Evolutionary conservation across 192 early-diverging fungal genomes (phyloP).

Genomic region (Piromyces sp.): DNA sequence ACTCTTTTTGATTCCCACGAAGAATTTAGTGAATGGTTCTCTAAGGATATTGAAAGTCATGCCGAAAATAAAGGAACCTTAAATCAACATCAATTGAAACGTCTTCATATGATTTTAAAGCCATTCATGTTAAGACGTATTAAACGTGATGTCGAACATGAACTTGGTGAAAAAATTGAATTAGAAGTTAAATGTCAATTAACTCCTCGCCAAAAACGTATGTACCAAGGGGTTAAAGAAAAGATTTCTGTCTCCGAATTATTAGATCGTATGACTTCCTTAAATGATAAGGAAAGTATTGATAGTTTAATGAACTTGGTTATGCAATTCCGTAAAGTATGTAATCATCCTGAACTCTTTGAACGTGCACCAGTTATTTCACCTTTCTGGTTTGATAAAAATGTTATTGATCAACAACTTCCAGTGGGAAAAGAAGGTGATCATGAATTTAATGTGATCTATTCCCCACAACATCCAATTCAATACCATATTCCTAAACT

Average conservation of each 20-base stretch:
- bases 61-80: constrained; percentile 63
- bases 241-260: constrained; percentile 63
- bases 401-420: neutral
- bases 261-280: constrained; percentile 42
- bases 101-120: constrained; percentile 79
- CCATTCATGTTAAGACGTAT: constrained; percentile 89
- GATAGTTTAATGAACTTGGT: constrained; percentile 82
- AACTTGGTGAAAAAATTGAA: constrained; percentile 84
- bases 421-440: neutral
- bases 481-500: constrained; percentile 46
- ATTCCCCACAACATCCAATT: constrained; percentile 6
- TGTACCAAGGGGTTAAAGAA: constrained; percentile 58
- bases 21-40: constrained; percentile 90
- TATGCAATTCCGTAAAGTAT: constrained; percentile 86
- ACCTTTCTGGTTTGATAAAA: constrained; percentile 22
- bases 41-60: constrained; percentile 76
- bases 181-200: constrained; percentile 57
- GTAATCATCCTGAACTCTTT: constrained; percentile 76
- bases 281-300: constrained; percentile 45
- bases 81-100: constrained; percentile 66
- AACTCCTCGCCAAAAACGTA: constrained; percentile 49
- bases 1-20: constrained; percentile 82
- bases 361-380: constrained; percentile 66
- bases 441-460: neutral
- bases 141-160: constrained; percentile 77